phyloP scores from a whole-genome alignment of 108 stramenopile species.

The Cylindrotheca closterium region DNA sequence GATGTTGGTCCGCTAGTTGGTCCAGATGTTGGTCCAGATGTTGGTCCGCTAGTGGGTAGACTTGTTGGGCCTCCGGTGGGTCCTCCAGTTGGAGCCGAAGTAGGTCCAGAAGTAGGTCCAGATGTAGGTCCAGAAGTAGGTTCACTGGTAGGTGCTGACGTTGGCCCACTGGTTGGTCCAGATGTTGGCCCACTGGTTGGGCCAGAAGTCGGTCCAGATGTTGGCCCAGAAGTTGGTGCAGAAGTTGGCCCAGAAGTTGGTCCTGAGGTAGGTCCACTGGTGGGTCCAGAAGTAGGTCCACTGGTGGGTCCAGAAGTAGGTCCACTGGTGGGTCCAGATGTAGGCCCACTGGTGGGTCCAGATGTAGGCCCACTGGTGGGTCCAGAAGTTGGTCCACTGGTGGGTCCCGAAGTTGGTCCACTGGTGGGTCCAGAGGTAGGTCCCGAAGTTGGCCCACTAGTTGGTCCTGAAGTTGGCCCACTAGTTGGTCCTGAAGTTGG shows the following conservation, averaged over 20 bases:
- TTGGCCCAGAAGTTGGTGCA: neutral
- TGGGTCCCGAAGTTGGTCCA: conserved; percentile 6
- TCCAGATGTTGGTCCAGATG: conserved; percentile 4
- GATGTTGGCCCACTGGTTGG: conserved; percentile 2
- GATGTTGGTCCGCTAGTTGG: conserved; percentile 9
- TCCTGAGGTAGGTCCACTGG: neutral
- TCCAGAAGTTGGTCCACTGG: conserved; percentile 2
- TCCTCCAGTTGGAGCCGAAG: conserved; percentile 1
- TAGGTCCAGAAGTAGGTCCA: conserved; percentile 11
- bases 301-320: conserved; percentile 9
- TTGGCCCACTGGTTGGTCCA: conserved; percentile 5
- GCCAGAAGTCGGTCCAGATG: conserved; percentile 5
- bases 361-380: conserved; percentile 3
- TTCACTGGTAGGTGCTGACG: neutral
- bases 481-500: conserved; percentile 6
- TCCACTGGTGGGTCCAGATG: conserved; percentile 5
- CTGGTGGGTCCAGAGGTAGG: conserved; percentile 12
- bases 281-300: conserved; percentile 6
- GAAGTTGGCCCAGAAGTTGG: conserved; percentile 6
- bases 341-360: neutral
- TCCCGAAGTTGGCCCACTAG: neutral
- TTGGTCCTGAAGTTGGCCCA: conserved; percentile 9
- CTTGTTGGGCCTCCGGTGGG: conserved; percentile 1
- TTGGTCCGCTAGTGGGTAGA: conserved; percentile 2
- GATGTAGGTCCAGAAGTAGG: conserved; percentile 4